Conservation (phyloP, 306 rosid species). For the Psophocarpus tetragonolobus region DNA sequence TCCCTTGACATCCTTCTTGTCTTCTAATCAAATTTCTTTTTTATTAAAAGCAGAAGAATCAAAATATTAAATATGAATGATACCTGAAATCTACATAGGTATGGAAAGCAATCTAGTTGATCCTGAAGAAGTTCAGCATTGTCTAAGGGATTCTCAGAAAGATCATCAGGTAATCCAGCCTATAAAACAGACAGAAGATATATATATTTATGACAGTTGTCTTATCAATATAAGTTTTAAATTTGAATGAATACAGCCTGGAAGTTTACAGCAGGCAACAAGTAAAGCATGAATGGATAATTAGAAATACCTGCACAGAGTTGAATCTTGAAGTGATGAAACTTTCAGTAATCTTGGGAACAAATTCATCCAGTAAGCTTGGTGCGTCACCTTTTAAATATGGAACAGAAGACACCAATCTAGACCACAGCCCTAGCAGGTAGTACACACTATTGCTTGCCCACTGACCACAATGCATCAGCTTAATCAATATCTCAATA, state of each 20-base stretch:
- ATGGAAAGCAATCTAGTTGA: constrained; percentile 95
- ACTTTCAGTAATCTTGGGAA: constrained; percentile 95
- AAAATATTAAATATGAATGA: constrained; percentile 13
- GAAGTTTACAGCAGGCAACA: constrained; percentile 18
- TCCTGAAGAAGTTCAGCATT: constrained; percentile 98
- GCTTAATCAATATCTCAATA: constrained; percentile 47
- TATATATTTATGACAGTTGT: constrained; percentile 10
- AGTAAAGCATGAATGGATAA: constrained; percentile 31
- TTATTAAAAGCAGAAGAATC: neutral
- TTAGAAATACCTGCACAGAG: constrained; percentile 81
- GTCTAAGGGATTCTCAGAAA: constrained; percentile 96
- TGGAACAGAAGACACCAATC: constrained; percentile 98
- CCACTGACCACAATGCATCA: constrained; percentile 68
- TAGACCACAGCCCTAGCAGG: constrained; percentile 95
- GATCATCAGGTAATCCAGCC: constrained; percentile 93
- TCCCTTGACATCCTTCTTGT: neutral
- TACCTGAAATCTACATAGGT: constrained; percentile 97
- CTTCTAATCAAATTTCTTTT: neutral
- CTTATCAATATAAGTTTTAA: constrained; percentile 15
- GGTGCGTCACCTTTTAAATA: constrained; percentile 99
- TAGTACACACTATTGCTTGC: constrained; percentile 99
- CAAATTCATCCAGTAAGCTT: constrained; percentile 96
- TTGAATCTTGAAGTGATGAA: constrained; percentile 93
- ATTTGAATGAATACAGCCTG: constrained; percentile 15
- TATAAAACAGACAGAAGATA: constrained; percentile 42